Base-by-base conservation (phyloP, 805 yeast genomes). In the Torulaspora gathmanii region DNA sequence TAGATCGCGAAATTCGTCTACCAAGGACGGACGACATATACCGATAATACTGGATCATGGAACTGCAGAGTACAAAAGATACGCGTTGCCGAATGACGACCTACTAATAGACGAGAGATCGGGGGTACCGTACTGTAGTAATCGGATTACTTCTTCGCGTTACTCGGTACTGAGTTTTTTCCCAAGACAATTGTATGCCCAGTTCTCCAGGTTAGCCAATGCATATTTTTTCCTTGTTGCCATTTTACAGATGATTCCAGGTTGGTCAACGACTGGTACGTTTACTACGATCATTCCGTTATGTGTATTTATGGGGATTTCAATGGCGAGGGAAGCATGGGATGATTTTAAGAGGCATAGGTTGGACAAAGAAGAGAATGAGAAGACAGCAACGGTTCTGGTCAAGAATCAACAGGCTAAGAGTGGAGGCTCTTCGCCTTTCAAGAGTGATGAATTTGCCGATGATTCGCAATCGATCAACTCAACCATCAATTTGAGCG, bases 231-330 rank as follows among this genome's bases (percentile, higher is more conserved):
- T 93, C 76, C 73, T 81, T 2, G 93, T 93, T 13, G 90, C 98
- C 2, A 84, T 93, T 50, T 71, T 93, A 71, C 99, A 93, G 63
- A 82, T 91, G 90, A 83, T 93, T 38, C 98, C 99, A 0, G 79
- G 89, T 2, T 93, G 96, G 97, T 87, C 96, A 1, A 88, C 99
- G 5, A 93, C 99, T 0, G 99, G 98, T 48, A 84, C 89, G 10
- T 88, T 80, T 61, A 93, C 98, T 3, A 93, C 99, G 1, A 91
- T 93, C 55, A 75, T 90, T 33, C 98, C 99, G 1, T 71, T 93
- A 46, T 69, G 82, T 64, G 76, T 93, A 5, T 93, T 93, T 64
- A 86, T 93, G 68, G 72, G 87, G 6, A 86, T 93, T 22, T 87
- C 98, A 0, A 89, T 91, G 67, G 77, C 83, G 7, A 77, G 98